Percentiles rank a stretch among this genome's conserved stretches.
Conservation (phyloP, 768 basidiomycete species). For the Suillus weaverae region DNA sequence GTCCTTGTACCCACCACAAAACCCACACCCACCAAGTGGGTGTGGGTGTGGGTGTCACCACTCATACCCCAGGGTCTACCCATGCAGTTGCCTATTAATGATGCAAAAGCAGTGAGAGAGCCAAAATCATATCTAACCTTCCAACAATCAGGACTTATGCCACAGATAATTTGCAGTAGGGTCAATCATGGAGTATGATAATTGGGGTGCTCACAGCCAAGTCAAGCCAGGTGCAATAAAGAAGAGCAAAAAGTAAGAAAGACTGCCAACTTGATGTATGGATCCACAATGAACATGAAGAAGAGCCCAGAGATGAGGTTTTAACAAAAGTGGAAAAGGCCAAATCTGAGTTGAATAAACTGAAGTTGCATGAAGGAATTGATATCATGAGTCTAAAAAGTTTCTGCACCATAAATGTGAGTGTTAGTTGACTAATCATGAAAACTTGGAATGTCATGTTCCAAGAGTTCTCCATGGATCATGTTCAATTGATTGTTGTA, state of each 20-base stretch:
- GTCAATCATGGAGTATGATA: conserved; percentile 29
- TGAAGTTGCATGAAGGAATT: conserved; percentile 5
- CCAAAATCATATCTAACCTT: conserved; percentile 18
- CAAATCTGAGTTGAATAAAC: conserved; percentile 6
- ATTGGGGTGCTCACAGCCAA: conserved; percentile 35
- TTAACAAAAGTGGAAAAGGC: conserved; percentile 20
- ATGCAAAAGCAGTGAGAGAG: conserved; percentile 16
- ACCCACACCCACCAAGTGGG: no score
- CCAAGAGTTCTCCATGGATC: neutral
- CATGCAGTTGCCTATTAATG: no score
- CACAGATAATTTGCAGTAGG: conserved; percentile 31
- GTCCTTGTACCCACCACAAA: no score
- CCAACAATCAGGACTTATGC: conserved; percentile 36
- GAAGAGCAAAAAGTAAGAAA: conserved; percentile 31
- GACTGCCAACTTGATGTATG: conserved; percentile 20
- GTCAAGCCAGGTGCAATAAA: conserved; percentile 25
- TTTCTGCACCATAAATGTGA: conserved; percentile 22
- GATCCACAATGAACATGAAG: conserved; percentile 32
- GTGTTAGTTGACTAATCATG: conserved; percentile 19
- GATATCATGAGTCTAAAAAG: conserved; percentile 7
- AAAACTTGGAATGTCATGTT: conserved; percentile 15
- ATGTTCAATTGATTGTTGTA: conserved; percentile 25
- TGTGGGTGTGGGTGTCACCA: no score
- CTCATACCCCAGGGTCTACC: no score
- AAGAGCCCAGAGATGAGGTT: conserved; percentile 39